Evolutionary conservation across 192 early-diverging fungal genomes (phyloP), one percentile per base, ranked within the genome.

Genomic region (Phlyctochytrium arcticum): DNA sequence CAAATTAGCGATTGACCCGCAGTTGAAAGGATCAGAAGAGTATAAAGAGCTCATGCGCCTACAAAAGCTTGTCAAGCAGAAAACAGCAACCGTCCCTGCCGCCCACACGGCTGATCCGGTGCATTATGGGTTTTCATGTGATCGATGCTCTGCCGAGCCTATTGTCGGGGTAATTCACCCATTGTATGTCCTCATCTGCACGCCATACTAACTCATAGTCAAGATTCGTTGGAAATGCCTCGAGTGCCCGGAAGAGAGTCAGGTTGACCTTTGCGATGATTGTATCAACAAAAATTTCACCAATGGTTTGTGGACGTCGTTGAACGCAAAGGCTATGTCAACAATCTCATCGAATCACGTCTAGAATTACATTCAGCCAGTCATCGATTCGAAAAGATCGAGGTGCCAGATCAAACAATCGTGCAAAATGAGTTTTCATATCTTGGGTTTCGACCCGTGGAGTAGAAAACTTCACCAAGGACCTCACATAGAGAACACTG

Each of bases 21-120:
- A 10, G 17, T 48, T 67, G 19, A 46, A 51, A 47, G 3, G 19
- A 27, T 32, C 56, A 9, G 65, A 67, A 3, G 65, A 67, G 57
- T 67, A 67, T 35, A 67, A 67, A 56, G 65, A 67, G 36, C 57
- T 67, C n/a, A 31, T 67, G 29, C 37, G 56, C 21, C 35, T 67
- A 27, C 65, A 57, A 27, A 42, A 46, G 3, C 5, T 66, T n/a
- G 64, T 37, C 4, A 67, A 59, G 30, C 9, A 15, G 35, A 54
- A 47, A 8, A 48, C 60, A 8, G 17, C 35, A 8, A 59, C 9
- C 2, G 39, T 48, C n/a, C 65, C 65, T 10, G 54, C 65, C 33
- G 65, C 55, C 0, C 65, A 67, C 35, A 34, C 44, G 12, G 54
- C 54, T 3, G 57, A 67, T 57, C 55, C 65, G 7, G 48, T 67